Evolutionary conservation across 139 green algal genomes (phyloP).

Genomic region (Coelastrella sp.): DNA sequence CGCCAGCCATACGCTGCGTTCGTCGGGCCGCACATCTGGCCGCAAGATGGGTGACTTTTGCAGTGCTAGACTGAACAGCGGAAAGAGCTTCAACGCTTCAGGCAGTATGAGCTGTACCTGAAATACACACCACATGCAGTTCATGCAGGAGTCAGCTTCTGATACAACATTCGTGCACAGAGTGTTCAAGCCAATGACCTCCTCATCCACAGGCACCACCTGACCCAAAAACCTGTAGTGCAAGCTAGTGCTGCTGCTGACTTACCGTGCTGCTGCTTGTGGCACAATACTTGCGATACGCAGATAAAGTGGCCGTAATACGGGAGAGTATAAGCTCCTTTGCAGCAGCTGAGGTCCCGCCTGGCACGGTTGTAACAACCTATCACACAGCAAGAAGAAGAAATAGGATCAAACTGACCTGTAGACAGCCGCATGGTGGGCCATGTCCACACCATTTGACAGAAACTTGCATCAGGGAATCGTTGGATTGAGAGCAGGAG

Average conservation of each 20-base stretch:
- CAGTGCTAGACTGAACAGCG: constrained; percentile 83
- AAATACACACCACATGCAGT: not conserved
- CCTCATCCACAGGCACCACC: no score
- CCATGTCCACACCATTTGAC: no score
- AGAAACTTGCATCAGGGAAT: no score
- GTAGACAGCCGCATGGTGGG: no score
- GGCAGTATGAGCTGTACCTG: constrained; percentile 91
- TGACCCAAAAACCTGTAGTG: no score
- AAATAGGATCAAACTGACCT: no score
- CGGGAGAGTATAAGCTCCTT: constrained; percentile 68
- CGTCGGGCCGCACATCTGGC: constrained; percentile 50
- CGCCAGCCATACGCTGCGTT: constrained; percentile 17
- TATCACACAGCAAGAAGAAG: not conserved
- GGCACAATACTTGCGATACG: constrained; percentile 87
- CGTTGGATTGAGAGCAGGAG: no score
- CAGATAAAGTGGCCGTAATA: constrained; percentile 58
- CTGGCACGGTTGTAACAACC: constrained; percentile 55
- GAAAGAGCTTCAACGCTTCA: constrained; percentile 93
- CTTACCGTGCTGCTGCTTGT: constrained; percentile 53
- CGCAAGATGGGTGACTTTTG: constrained; percentile 82
- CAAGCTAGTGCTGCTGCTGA: no score
- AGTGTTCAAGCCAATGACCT: no score
- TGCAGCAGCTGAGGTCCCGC: constrained; percentile 56
- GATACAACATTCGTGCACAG: not conserved
- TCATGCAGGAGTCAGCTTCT: not conserved